phyloP scores from a whole-genome alignment of 352 stramenopile genomes.

The Phytophthora quininea region DNA sequence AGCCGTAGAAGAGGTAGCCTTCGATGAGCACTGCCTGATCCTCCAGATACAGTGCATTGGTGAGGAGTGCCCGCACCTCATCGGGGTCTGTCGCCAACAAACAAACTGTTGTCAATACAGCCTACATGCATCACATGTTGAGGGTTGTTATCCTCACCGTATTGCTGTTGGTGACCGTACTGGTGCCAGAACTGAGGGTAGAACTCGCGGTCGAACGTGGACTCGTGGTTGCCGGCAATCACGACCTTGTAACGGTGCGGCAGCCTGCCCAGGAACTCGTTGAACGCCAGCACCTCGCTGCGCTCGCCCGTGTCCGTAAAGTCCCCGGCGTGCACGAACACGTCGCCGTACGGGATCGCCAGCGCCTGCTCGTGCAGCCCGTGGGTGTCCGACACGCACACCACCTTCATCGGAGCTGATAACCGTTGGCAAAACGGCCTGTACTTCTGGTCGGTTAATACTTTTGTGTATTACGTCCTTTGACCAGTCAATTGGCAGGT shows the following conservation, averaged over 20 bases:
- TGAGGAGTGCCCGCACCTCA: conserved; percentile 75
- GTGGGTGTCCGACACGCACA: conserved; percentile 83
- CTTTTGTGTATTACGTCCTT: neutral
- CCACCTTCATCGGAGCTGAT: conserved; percentile 33
- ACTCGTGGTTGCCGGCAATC: conserved; percentile 84
- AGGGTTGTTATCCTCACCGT: conserved; percentile 26
- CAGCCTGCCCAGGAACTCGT: conserved; percentile 66
- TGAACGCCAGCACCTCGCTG: conserved; percentile 71
- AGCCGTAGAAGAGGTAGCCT: conserved; percentile 77
- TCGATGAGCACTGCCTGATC: conserved; percentile 77
- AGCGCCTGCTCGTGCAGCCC: conserved; percentile 70
- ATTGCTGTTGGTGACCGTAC: conserved; percentile 72
- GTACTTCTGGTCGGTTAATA: no score
- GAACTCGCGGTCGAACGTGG: conserved; percentile 73
- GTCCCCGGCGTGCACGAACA: conserved; percentile 90
- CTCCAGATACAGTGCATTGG: conserved; percentile 80
- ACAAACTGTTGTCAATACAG: neutral
- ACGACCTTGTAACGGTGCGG: conserved; percentile 83
- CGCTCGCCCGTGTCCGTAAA: conserved; percentile 83
- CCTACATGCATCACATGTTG: neutral
- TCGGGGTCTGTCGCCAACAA: conserved; percentile 41
- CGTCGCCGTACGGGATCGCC: conserved; percentile 75
- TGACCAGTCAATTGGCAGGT: neutral
- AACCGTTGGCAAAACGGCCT: no score
- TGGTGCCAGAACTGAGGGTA: conserved; percentile 75